Conservation (phyloP, 176 grass and related monocot species). For the Phoenix dactylifera region DNA sequence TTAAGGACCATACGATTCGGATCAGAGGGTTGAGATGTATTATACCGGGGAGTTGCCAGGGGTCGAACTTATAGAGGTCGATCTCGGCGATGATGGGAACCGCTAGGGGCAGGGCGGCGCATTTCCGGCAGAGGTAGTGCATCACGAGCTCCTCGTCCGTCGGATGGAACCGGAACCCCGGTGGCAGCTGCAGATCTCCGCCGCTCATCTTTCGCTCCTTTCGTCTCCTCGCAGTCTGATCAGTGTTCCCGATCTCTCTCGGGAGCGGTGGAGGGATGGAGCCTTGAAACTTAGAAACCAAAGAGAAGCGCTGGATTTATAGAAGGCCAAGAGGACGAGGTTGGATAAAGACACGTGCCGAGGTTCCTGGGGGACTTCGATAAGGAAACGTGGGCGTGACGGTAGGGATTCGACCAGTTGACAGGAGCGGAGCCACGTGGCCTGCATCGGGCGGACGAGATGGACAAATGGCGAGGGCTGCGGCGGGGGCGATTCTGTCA, state of each 20-base stretch:
- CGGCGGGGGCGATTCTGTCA: constrained; percentile 59
- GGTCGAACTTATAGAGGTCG: constrained; percentile 93
- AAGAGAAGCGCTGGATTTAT: constrained; percentile 50
- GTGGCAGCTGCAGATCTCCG: constrained; percentile 57
- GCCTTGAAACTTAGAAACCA: constrained; percentile 59
- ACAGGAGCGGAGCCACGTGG: constrained; percentile 41
- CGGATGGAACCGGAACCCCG: constrained; percentile 96
- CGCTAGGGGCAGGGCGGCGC: constrained; percentile 51
- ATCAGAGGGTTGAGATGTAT: not conserved
- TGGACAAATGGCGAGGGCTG: no score
- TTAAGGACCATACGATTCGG: not conserved
- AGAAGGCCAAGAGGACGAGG: not conserved
- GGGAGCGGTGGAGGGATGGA: constrained; percentile 13
- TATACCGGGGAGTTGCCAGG: constrained; percentile 78
- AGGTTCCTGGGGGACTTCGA: constrained; percentile 3
- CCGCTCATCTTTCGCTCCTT: constrained; percentile 22
- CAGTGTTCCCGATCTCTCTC: constrained; percentile 1
- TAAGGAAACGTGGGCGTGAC: constrained; percentile 3
- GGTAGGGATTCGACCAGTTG: constrained; percentile 10
- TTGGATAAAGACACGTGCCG: constrained; percentile 28
- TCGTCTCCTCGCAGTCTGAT: not conserved
- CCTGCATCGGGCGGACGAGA: not conserved
- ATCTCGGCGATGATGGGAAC: constrained; percentile 92
- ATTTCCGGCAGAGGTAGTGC: constrained; percentile 97
- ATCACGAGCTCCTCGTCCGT: constrained; percentile 87